Evolutionary conservation across 176 grass and related monocot genomes (phyloP).

Genomic region (Juncus effusus): DNA sequence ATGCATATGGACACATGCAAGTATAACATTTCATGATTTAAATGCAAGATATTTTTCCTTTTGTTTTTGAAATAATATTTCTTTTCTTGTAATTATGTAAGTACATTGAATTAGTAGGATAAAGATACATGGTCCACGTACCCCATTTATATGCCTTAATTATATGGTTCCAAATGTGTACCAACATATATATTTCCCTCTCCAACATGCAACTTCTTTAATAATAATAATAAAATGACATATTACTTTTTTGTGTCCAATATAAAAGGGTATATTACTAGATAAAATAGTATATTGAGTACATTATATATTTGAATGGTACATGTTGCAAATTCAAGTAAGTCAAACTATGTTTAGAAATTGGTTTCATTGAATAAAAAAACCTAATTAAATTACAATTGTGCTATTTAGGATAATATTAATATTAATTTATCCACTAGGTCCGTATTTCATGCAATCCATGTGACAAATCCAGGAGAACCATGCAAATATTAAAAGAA

Average conservation of each 20-base stretch:
- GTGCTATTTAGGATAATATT: too few relatives aligned
- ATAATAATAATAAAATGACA: too few relatives aligned
- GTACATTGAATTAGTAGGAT: conserved; percentile 9
- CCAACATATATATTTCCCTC: background rate
- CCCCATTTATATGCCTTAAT: background rate
- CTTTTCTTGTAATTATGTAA: background rate
- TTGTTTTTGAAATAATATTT: background rate
- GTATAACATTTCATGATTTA: background rate
- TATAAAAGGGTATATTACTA: too few relatives aligned
- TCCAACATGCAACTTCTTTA: too few relatives aligned
- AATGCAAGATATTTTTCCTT: background rate
- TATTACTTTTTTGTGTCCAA: too few relatives aligned
- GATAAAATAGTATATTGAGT: too few relatives aligned
- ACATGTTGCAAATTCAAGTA: background rate
- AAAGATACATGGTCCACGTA: conserved; percentile 4
- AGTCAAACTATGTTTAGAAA: conserved; percentile 7
- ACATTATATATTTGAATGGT: too few relatives aligned
- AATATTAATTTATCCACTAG: conserved; percentile 12
- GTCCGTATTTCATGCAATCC: background rate
- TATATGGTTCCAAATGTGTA: background rate
- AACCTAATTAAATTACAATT: too few relatives aligned
- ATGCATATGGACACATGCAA: conserved; percentile 10
- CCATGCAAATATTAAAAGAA: background rate
- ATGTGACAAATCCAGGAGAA: background rate
- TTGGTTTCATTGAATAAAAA: too few relatives aligned